phyloP scores from a whole-genome alignment of 2,329 filamentous ascomycete genomes.

The Trichoderma sp. region DNA sequence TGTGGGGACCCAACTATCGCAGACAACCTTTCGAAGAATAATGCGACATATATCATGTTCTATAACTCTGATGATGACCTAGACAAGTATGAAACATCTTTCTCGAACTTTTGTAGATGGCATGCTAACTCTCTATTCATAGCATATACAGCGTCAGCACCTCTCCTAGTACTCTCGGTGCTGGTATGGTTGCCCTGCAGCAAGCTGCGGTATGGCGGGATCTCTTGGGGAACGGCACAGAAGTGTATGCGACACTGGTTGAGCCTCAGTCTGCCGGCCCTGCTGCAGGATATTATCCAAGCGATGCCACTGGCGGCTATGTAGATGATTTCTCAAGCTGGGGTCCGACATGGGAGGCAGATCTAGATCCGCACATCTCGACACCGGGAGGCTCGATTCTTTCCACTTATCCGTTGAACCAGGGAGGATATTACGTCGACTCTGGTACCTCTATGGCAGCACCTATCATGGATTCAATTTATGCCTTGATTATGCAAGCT shows the following conservation, averaged over 20 bases:
- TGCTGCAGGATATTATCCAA: constrained; percentile 25
- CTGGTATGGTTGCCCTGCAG: constrained; percentile 34
- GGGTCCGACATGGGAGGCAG: constrained; percentile 59
- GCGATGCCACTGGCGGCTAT: constrained; percentile 48
- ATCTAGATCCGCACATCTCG: constrained; percentile 53
- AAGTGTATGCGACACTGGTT: background rate
- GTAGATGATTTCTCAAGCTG: constrained; percentile 54
- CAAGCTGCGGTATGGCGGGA: constrained; percentile 23
- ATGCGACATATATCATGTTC: constrained; percentile 57
- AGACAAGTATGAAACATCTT: background rate
- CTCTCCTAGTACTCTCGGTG: constrained; percentile 31
- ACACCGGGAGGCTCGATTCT: constrained; percentile 56
- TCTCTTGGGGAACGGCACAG: background rate
- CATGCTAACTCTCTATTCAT: background rate
- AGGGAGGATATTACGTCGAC: constrained; percentile 49
- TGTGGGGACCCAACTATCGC: constrained; percentile 48
- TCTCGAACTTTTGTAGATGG: too few relatives aligned
- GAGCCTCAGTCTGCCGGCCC: background rate
- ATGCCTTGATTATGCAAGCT: constrained; percentile 52
- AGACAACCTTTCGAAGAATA: constrained; percentile 50
- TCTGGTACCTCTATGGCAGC: constrained; percentile 61
- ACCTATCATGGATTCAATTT: constrained; percentile 53
- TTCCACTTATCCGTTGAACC: constrained; percentile 50
- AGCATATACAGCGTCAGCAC: background rate
- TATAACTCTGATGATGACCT: constrained; percentile 51